Evolutionary conservation across 2,329 filamentous ascomycete genomes (phyloP).

Genomic region (Colletotrichum lentis): DNA sequence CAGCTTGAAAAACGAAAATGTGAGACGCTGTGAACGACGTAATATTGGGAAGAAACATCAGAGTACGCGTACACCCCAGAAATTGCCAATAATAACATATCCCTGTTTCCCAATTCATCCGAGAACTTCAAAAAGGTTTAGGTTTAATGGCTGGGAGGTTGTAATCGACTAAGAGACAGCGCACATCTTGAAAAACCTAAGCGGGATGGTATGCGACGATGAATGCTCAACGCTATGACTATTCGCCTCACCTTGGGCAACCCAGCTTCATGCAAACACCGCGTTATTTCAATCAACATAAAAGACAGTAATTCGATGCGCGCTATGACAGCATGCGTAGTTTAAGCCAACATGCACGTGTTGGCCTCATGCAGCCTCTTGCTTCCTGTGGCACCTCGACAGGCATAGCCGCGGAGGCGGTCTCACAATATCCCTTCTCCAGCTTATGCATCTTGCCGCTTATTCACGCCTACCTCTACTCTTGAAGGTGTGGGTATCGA

Average conservation of each 20-base stretch:
- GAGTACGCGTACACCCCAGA: too few relatives aligned
- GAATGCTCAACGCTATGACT: constrained; percentile 21
- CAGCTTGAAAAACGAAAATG: too few relatives aligned
- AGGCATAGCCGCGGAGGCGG: background rate
- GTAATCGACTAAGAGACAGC: background rate
- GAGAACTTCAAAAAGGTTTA: too few relatives aligned
- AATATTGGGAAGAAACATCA: too few relatives aligned
- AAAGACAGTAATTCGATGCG: too few relatives aligned
- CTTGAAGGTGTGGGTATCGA: background rate
- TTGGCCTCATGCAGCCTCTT: background rate
- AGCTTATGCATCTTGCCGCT: background rate
- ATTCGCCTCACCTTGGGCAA: constrained; percentile 7
- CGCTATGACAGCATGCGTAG: background rate
- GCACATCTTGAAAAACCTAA: background rate
- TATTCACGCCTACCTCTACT: too few relatives aligned
- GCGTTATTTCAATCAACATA: background rate
- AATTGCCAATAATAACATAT: too few relatives aligned
- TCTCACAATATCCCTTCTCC: background rate
- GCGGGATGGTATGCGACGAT: background rate
- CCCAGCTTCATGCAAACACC: constrained; percentile 14
- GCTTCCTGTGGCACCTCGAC: background rate
- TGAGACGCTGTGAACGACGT: too few relatives aligned
- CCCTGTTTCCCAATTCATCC: too few relatives aligned
- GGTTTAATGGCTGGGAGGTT: too few relatives aligned
- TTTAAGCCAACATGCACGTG: background rate